Evolutionary conservation across 2,329 filamentous ascomycete genomes (phyloP).

Genomic region (Chaetomiaceae sp.): DNA sequence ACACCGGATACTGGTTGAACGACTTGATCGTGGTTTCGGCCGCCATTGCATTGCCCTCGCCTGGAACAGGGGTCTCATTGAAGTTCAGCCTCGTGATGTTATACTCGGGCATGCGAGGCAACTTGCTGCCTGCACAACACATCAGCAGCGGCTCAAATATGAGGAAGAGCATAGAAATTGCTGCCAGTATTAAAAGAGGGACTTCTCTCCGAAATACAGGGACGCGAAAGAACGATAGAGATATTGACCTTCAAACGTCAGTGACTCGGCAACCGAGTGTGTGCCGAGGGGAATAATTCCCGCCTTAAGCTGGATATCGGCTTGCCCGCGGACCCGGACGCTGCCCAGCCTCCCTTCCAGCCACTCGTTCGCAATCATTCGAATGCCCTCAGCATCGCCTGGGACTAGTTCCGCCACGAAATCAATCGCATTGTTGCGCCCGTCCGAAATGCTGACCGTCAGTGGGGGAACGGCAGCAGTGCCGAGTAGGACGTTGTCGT

Average conservation of each 20-base stretch:
- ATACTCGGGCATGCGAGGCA: slow-evolving; percentile 76
- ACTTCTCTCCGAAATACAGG: slow-evolving; percentile 58
- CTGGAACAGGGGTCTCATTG: slow-evolving; percentile 58
- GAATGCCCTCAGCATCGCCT: slow-evolving; percentile 72
- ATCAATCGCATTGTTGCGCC: slow-evolving; percentile 71
- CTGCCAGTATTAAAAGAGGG: slow-evolving; percentile 30
- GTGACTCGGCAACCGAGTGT: slow-evolving; percentile 67
- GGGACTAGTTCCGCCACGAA: slow-evolving; percentile 72
- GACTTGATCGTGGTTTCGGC: slow-evolving; percentile 72
- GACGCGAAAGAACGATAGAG: slow-evolving; percentile 61
- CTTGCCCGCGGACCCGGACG: slow-evolving; percentile 68
- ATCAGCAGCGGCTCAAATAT: slow-evolving; percentile 33
- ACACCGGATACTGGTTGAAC: slow-evolving; percentile 73
- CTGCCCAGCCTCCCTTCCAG: slow-evolving; percentile 70
- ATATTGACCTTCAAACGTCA: slow-evolving; percentile 79
- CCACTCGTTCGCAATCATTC: slow-evolving; percentile 82
- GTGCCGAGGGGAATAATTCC: slow-evolving; percentile 76
- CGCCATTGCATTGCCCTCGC: slow-evolving; percentile 61
- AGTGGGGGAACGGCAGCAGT: slow-evolving; percentile 72
- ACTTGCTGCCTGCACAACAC: slow-evolving; percentile 54
- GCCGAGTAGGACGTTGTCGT: slow-evolving; percentile 71
- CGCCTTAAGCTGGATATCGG: slow-evolving; percentile 69
- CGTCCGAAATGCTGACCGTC: slow-evolving; percentile 71
- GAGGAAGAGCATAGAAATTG: slow-evolving; percentile 1
- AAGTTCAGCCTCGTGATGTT: slow-evolving; percentile 78